Conservation (phyloP, 2,329 filamentous ascomycete genomes). For the Penicillium palitans region DNA sequence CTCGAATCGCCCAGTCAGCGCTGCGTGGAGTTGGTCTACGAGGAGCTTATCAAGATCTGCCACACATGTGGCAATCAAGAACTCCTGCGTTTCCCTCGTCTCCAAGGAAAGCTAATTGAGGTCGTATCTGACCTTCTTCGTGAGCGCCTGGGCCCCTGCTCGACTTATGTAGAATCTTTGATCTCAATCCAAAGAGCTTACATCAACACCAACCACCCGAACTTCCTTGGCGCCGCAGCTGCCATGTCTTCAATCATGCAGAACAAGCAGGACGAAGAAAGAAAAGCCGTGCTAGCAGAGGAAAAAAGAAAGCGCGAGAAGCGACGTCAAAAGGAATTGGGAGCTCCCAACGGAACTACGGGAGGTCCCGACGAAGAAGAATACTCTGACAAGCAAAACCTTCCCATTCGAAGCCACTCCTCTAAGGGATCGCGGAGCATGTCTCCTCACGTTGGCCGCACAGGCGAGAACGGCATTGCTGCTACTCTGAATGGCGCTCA, state of each 20-base stretch:
- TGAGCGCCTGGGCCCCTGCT: slow-evolving; percentile 86
- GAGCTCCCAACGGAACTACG: slow-evolving; percentile 64
- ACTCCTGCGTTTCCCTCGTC: slow-evolving; percentile 82
- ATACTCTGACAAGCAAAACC: slow-evolving; percentile 53
- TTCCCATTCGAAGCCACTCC: slow-evolving; percentile 62
- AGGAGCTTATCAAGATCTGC: slow-evolving; percentile 98
- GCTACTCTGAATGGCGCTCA: slow-evolving; percentile 67
- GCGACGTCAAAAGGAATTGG: slow-evolving; percentile 78
- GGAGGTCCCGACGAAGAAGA: slow-evolving; percentile 66
- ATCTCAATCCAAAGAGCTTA: slow-evolving; percentile 98
- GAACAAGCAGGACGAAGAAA: slow-evolving; percentile 91
- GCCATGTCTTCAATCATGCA: slow-evolving; percentile 97
- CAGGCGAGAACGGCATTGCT: slow-evolving; percentile 65
- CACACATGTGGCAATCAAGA: slow-evolving; percentile 97
- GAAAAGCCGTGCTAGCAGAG: slow-evolving; percentile 74
- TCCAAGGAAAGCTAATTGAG: slow-evolving; percentile 96
- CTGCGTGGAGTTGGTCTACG: slow-evolving; percentile 96
- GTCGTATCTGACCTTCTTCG: slow-evolving; percentile 94
- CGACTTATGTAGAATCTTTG: slow-evolving; percentile 88
- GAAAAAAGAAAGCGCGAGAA: slow-evolving; percentile 84
- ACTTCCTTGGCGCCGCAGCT: slow-evolving; percentile 93
- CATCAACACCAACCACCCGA: slow-evolving; percentile 99
- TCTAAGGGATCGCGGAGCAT: slow-evolving; percentile 70
- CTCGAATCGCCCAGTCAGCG: slow-evolving; percentile 92
- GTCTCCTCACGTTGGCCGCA: slow-evolving; percentile 71